Evolutionary conservation across 2,329 filamentous ascomycete genomes (phyloP).

Genomic region (Colletotrichum limetticola): DNA sequence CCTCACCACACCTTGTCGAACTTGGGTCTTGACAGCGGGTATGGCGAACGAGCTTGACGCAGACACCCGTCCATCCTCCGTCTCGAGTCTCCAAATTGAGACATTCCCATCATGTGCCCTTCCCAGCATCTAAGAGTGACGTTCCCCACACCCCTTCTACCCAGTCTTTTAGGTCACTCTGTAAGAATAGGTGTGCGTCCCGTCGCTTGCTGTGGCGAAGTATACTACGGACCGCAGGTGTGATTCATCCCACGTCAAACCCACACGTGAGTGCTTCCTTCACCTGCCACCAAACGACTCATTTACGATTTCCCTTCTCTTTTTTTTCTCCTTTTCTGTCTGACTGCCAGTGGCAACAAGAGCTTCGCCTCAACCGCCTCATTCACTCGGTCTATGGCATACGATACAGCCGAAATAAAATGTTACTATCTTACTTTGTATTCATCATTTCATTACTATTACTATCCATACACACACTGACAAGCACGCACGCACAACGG

Average conservation of each 20-base stretch:
- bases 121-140: neutral
- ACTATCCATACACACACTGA: slow-evolving; percentile 32
- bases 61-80: slow-evolving; percentile 10
- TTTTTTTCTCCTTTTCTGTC: neutral
- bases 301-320: neutral
- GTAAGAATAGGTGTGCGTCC: neutral
- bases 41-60: slow-evolving; percentile 8
- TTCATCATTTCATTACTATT: slow-evolving; percentile 36
- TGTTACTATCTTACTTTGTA: neutral
- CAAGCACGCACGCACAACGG: slow-evolving; percentile 10
- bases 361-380: neutral
- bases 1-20: neutral
- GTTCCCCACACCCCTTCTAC: neutral
- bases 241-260: slow-evolving; percentile 3
- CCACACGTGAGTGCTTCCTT: slow-evolving; percentile 24
- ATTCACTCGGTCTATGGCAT: too few species aligned
- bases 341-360: neutral
- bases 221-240: neutral
- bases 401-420: neutral
- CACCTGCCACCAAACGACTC: slow-evolving; percentile 9
- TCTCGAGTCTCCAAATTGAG: slow-evolving; percentile 10
- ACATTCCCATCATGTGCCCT: slow-evolving; percentile 24
- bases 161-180: neutral
- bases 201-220: neutral
- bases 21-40: neutral